Percentiles rank a stretch among this genome's conserved stretches.
Conservation (phyloP, 225 moss, liverwort and hornwort genomes). For the Polytrichum formosum region DNA sequence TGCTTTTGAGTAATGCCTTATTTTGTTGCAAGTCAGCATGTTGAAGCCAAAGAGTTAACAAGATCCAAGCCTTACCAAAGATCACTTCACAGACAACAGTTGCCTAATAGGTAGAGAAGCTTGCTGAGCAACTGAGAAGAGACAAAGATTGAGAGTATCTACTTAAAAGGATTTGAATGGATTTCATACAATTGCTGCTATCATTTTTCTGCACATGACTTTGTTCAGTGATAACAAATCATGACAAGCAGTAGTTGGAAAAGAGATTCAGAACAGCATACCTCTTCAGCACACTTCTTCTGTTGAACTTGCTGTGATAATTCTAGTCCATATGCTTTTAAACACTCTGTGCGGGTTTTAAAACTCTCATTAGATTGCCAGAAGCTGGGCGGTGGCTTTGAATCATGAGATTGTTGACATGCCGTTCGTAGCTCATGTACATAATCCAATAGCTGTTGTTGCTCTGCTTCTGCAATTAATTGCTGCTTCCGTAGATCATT, state of each 20-base stretch:
- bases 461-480: slow-evolving; percentile 49
- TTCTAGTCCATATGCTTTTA: slow-evolving; percentile 76
- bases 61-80: no score
- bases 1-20: no score
- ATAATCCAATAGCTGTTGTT: slow-evolving; percentile 42
- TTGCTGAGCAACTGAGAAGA: no score
- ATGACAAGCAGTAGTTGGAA: slow-evolving; percentile 3
- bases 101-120: no score
- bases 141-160: no score
- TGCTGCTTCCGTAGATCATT: slow-evolving; percentile 63
- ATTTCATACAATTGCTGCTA: no score
- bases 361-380: slow-evolving; percentile 62
- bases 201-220: no score
- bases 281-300: slow-evolving; percentile 86
- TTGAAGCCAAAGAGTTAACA: no score
- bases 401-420: slow-evolving; percentile 49
- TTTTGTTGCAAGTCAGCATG: no score
- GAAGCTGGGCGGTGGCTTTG: slow-evolving; percentile 55
- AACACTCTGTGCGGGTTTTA: slow-evolving; percentile 53
- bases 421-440: slow-evolving; percentile 56
- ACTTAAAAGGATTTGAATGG: no score
- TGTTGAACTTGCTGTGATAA: slow-evolving; percentile 40
- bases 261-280: slow-evolving; percentile 15
- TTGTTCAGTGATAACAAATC: neutral
- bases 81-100: no score